Base-by-base conservation (phyloP, 441 rosid species). In the Geranium incanum region DNA sequence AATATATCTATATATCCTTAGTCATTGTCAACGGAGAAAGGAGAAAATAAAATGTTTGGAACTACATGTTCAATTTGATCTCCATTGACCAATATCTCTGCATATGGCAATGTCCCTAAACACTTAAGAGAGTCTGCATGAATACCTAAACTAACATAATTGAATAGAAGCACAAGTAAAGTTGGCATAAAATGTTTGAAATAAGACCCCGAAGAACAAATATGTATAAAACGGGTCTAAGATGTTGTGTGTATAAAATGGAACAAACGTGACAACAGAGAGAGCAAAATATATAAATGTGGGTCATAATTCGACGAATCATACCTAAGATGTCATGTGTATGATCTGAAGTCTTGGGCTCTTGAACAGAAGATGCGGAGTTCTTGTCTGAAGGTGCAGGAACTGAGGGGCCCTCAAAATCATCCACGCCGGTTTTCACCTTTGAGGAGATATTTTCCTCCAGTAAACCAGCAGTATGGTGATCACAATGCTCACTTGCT, bases 321-420 rank as follows among this genome's bases (percentile, higher is more conserved):
- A 23, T 84, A 92, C 99, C 98, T 78, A 67, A 77, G 72, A 86
- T 78, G 76, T 78, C 86, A 73, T 81, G 82, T 69, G 72, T 68
- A 57, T 78, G 80, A 79, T 79, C 89, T 70, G 86, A 72, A 65
- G 70, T 71, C 68, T 72, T 76, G 63, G 13, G 67, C 73, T 90
- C 91, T 77, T 68, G 68, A 74, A 78, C 79, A 75, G 81, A 73
- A 79, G 82, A 69, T 60, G 68, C 6, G 6, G 39, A 62, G 70
- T 78, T 84, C 68, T 79, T 78, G 23, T 84, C 88, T 57, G 75
- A 52, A 68, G 77, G 57, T 23, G 55, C 4, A 39, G 67, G 69
- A 68, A 70, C 69, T 50, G 88, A 81, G 77, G 78, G 81, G 69
- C 84, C 85, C 73, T 79, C 75, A 69, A 76, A 45, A 76, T 78